These are phyloP conservation scores for Quercus parvula DNA, from an alignment of 306 rosid genomes.

Conservation along the genomic window DNA sequence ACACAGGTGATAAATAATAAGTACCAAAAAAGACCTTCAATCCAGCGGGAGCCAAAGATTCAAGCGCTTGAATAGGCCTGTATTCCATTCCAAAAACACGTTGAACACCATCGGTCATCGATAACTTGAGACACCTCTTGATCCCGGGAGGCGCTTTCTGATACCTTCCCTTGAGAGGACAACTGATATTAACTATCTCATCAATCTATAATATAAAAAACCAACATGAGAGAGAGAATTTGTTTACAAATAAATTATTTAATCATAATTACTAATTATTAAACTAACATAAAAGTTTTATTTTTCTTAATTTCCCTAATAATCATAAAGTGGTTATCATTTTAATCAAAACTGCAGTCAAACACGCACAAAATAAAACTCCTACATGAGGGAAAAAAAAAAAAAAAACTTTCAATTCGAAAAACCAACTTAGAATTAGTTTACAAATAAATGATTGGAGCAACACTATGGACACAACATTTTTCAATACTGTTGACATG, in stretches of 20 bases:
- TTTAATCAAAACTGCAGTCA: no score
- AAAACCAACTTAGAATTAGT: no score
- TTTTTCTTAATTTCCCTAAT: no score
- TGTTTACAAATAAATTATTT: not conserved
- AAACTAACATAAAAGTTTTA: not conserved
- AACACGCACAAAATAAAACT: no score
- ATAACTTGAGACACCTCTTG: conserved; percentile 83
- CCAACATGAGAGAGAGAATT: not conserved
- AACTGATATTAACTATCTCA: conserved; percentile 66
- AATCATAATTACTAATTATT: not conserved
- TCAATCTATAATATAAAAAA: conserved; percentile 55
- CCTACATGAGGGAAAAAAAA: no score
- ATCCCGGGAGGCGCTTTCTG: conserved; percentile 55
- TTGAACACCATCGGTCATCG: conserved; percentile 87
- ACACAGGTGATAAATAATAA: not conserved
- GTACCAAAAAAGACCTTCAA: conserved; percentile 54
- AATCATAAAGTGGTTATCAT: no score
- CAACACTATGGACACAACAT: no score
- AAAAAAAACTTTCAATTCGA: no score
- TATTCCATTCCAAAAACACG: conserved; percentile 88
- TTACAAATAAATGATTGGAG: no score
- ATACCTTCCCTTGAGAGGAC: conserved; percentile 68
- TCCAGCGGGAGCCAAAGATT: conserved; percentile 77
- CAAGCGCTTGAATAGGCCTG: conserved; percentile 76
- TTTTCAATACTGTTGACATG: no score